Conservation (phyloP, 2,329 filamentous ascomycete species). For the Colletotrichum higginsianum region DNA sequence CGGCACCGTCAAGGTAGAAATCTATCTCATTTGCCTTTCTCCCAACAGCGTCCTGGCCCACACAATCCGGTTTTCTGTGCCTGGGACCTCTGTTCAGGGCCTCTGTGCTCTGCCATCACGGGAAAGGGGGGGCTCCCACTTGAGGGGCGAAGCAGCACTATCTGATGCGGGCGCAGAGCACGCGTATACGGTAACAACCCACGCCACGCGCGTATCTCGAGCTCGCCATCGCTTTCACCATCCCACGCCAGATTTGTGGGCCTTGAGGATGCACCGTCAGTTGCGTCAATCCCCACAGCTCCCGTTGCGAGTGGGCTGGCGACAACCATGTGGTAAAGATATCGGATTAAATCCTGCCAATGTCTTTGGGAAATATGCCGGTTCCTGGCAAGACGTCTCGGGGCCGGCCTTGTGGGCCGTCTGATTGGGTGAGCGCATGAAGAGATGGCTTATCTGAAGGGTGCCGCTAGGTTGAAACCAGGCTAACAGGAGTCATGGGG, state of each 20-base stretch:
- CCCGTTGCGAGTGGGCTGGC: slow-evolving; percentile 19
- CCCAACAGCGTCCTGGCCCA: neutral
- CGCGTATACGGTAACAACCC: slow-evolving; percentile 12
- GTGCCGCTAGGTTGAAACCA: slow-evolving; percentile 37
- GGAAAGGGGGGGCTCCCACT: neutral
- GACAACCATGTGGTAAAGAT: neutral
- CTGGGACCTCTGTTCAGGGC: neutral
- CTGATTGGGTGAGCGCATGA: slow-evolving; percentile 30
- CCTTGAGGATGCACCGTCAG: slow-evolving; percentile 17
- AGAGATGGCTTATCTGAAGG: slow-evolving; percentile 38
- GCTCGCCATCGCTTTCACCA: slow-evolving; percentile 20
- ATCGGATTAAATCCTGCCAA: slow-evolving; percentile 33
- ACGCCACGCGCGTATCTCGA: slow-evolving; percentile 28
- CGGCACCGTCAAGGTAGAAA: neutral
- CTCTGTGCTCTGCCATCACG: neutral
- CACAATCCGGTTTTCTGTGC: neutral
- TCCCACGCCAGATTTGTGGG: slow-evolving; percentile 35
- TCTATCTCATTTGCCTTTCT: neutral
- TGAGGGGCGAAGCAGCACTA: slow-evolving; percentile 25
- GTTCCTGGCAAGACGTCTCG: slow-evolving; percentile 15
- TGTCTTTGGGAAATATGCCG: slow-evolving; percentile 25
- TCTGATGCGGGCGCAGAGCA: slow-evolving; percentile 35
- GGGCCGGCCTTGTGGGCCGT: neutral
- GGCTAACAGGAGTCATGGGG: slow-evolving; percentile 39
- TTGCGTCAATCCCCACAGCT: slow-evolving; percentile 21